These are phyloP conservation scores for Begonia peltatifolia DNA, from an alignment of 306 rosid genomes.

Conservation along the genomic window DNA sequence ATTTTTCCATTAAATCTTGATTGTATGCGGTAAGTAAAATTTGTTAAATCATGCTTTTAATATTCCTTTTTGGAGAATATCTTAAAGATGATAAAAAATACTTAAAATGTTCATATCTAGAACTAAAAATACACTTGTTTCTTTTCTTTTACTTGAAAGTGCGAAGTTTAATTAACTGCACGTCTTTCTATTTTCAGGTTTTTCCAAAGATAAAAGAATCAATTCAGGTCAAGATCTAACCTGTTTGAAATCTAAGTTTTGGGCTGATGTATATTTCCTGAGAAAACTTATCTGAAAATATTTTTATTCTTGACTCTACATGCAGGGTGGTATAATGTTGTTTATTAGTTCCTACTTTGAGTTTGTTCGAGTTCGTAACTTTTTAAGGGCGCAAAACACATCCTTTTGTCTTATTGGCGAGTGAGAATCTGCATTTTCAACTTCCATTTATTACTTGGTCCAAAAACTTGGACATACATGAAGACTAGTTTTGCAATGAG, in stretches of 20 bases:
- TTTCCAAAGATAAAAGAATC: constrained; percentile 79
- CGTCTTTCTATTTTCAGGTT: constrained; percentile 39
- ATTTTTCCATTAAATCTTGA: too few relatives aligned
- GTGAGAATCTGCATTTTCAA: constrained; percentile 36
- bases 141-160: too few relatives aligned
- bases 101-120: too few relatives aligned
- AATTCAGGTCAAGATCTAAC: constrained; percentile 35
- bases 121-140: neutral
- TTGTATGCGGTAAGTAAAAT: too few relatives aligned
- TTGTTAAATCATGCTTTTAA: too few relatives aligned
- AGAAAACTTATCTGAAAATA: neutral
- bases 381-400: constrained; percentile 69
- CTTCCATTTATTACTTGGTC: constrained; percentile 4
- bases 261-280: neutral
- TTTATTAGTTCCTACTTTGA: constrained; percentile 75
- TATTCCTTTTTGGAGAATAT: too few relatives aligned
- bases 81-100: too few relatives aligned
- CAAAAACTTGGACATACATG: too few relatives aligned
- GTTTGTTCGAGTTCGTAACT: constrained; percentile 64
- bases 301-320: constrained; percentile 8
- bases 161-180: too few relatives aligned
- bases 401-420: constrained; percentile 88
- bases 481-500: neutral
- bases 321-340: constrained; percentile 82
- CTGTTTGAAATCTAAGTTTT: neutral